Evolutionary conservation across 148 eudicot genomes (phyloP), one percentile per base, ranked within the genome.

Genomic region (Amaranthus cruentus): DNA sequence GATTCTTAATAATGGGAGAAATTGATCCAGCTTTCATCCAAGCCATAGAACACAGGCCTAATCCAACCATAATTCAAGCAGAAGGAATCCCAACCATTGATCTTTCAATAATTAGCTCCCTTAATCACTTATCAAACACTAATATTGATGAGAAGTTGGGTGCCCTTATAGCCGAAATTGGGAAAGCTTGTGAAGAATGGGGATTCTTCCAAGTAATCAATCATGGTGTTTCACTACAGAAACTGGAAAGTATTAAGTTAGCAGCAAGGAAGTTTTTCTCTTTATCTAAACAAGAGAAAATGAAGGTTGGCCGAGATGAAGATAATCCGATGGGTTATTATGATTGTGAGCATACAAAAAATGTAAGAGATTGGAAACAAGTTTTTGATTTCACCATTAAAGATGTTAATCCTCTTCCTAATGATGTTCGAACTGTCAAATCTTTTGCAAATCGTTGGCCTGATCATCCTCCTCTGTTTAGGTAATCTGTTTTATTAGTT

Each of bases 201-300:
- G 90, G 90, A 0, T 87, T 87, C 73, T 87, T 87, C 62, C 86
- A 85, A 64, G 88, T 87, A 68, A 76, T 85, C 78, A 77, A 87
- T 74, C 90, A 87, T 11, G 86, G 88, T 1, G 83, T 87, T 51
- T 77, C 86, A 3, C 3, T 68, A 47, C 69, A 70, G 44, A 81
- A 72, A 47, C 82, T 81, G 2, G 73, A 83, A 57, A 75, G 69
- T 14, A 55, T 77, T 4, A 86, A 87, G 53, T 4, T 48, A 1
- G 83, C 55, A 3, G 73, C 83, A 52, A 80, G 86, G 11, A 46
- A 56, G 21, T 87, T 87, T 77, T 87, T 87, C 46, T 44, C 15
- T 15, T 83, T 78, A 55, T 61, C 80, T 38, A 11, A n/a, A 44
- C 82, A 85, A 49, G 86, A 84, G 85, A 87, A 87, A 80, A 71